These are phyloP conservation scores for Malus fusca DNA, from an alignment of 306 rosid species.

Conservation along the genomic window DNA sequence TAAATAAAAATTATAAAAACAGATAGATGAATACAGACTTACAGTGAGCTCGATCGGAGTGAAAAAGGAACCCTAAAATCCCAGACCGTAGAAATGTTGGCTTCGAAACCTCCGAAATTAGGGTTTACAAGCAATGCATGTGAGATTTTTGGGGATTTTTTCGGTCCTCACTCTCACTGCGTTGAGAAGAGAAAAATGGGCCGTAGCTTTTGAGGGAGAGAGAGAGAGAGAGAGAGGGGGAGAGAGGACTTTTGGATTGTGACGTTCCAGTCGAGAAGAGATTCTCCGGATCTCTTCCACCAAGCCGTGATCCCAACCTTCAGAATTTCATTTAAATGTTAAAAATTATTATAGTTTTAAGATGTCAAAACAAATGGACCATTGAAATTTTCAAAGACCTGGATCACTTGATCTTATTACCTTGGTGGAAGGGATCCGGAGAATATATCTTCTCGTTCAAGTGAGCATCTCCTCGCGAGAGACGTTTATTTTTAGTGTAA, in stretches of 20 bases:
- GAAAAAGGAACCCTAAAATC: conserved; percentile 1
- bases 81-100: background rate
- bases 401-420: fast-evolving
- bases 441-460: fast-evolving
- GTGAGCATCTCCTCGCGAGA: too few relatives aligned
- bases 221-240: too few relatives aligned
- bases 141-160: background rate
- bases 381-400: fast-evolving
- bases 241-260: background rate
- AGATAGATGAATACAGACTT: background rate
- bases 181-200: background rate
- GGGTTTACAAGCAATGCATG: conserved; percentile 7
- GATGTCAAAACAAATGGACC: fast-evolving
- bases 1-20: background rate
- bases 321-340: fast-evolving
- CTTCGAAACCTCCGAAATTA: background rate
- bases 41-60: background rate
- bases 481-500: too few relatives aligned
- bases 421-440: too few relatives aligned
- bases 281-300: too few relatives aligned
- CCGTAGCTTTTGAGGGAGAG: too few relatives aligned
- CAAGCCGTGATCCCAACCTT: fast-evolving
- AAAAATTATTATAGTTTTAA: too few relatives aligned
- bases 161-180: background rate
- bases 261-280: background rate